Evolutionary conservation across 352 stramenopile species (phyloP).

Genomic region (Pythium dissotocum): DNA sequence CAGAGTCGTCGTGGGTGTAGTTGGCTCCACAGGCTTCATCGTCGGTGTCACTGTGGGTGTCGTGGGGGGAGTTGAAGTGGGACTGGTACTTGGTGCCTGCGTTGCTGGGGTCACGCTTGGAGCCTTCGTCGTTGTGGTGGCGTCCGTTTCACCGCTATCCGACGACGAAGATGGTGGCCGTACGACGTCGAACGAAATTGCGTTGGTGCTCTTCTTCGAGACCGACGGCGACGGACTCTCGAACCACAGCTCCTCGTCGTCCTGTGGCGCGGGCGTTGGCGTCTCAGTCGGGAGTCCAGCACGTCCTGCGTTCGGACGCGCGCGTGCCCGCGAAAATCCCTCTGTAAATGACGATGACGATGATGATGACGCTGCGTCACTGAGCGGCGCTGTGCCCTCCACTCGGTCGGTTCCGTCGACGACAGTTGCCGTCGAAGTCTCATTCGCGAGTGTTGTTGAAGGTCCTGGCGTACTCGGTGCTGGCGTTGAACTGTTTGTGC

Average conservation of each 20-base stretch:
- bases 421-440: neutral
- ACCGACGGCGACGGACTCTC: neutral
- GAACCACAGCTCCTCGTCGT: neutral
- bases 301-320: neutral
- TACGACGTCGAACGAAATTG: conserved; percentile 16
- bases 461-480: neutral
- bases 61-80: neutral
- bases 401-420: neutral
- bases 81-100: neutral
- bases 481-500: neutral
- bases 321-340: neutral
- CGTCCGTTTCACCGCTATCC: neutral
- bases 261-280: neutral
- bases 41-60: neutral
- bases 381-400: neutral
- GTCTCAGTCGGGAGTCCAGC: neutral
- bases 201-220: conserved; percentile 15
- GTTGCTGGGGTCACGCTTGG: neutral
- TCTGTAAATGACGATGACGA: neutral
- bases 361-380: neutral
- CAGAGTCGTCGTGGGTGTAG: neutral
- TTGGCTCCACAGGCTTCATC: neutral
- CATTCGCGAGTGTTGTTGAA: neutral
- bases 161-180: neutral
- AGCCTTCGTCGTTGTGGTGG: neutral